phyloP scores from a whole-genome alignment of 805 yeast species.

The Metschnikowia kofuensis region DNA sequence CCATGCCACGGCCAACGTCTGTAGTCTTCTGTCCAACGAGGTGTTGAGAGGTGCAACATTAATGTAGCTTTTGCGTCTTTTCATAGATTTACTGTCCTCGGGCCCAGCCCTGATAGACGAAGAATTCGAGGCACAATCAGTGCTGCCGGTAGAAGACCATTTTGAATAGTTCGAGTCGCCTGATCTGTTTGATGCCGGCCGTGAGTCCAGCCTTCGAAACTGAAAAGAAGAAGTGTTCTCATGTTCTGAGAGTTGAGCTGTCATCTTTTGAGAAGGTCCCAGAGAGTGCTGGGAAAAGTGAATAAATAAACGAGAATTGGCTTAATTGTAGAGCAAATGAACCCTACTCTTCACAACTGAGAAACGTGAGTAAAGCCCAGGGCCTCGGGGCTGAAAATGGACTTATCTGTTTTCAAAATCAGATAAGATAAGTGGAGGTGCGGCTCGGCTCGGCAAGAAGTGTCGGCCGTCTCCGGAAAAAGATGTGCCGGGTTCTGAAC shows the following conservation, averaged over 20 bases:
- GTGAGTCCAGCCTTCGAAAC: too few relatives aligned
- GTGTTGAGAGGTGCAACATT: conserved; percentile 54
- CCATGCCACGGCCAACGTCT: conserved; percentile 68
- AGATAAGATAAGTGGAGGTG: background rate
- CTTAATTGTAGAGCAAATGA: too few relatives aligned
- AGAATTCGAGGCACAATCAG: background rate
- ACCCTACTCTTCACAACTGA: too few relatives aligned
- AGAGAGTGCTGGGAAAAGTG: too few relatives aligned
- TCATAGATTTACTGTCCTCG: background rate
- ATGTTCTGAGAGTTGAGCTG: too few relatives aligned
- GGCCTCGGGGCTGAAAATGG: background rate
- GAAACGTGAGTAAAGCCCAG: background rate
- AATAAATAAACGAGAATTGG: too few relatives aligned
- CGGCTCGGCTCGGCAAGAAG: background rate
- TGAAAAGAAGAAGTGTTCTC: too few relatives aligned
- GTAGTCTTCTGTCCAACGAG: conserved; percentile 56
- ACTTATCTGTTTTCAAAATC: background rate
- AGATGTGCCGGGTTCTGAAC: too few relatives aligned
- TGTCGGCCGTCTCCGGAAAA: background rate
- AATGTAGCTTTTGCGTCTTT: conserved; percentile 16
- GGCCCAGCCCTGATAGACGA: conserved; percentile 6
- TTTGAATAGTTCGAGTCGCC: too few relatives aligned
- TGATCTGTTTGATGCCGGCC: too few relatives aligned
- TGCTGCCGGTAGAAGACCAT: background rate
- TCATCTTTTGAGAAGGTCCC: too few relatives aligned